These are phyloP conservation scores for Endoconidiophora laricicola DNA, from an alignment of 2,329 filamentous ascomycete species.

Conservation along the genomic window DNA sequence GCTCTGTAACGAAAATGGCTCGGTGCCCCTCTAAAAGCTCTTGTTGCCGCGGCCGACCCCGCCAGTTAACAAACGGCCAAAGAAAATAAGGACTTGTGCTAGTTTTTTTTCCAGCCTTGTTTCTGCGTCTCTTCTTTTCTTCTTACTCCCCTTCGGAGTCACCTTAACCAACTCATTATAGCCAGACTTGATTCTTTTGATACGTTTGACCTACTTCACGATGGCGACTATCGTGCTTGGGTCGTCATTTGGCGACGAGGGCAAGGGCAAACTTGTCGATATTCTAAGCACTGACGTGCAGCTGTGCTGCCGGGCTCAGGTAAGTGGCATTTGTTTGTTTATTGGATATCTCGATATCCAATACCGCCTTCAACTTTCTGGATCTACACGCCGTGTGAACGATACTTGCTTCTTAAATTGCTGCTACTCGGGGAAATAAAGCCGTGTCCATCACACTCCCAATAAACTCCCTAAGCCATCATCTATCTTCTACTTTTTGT, in stretches of 20 bases:
- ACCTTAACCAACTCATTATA: constrained; percentile 11
- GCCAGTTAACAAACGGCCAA: not conserved
- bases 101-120: constrained; percentile 7
- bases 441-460: not conserved
- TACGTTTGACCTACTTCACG: constrained; percentile 11
- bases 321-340: constrained; percentile 1
- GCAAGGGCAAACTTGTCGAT: constrained; percentile 13
- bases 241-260: constrained; percentile 13
- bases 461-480: not conserved
- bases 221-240: constrained; percentile 14
- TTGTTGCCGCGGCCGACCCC: not conserved
- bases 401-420: too few relatives aligned
- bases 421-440: too few relatives aligned
- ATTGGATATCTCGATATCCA: not conserved
- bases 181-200: constrained; percentile 12
- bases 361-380: too few relatives aligned
- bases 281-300: constrained; percentile 13
- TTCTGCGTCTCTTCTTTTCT: constrained; percentile 11
- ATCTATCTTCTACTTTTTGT: not conserved
- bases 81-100: constrained; percentile 7
- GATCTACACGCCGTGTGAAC: too few relatives aligned
- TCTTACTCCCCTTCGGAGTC: constrained; percentile 13
- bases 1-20: too few relatives aligned
- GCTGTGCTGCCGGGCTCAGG: constrained; percentile 13
- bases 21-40: too few relatives aligned